Conservation (phyloP, 148 eudicot genomes). For the Silene latifolia region DNA sequence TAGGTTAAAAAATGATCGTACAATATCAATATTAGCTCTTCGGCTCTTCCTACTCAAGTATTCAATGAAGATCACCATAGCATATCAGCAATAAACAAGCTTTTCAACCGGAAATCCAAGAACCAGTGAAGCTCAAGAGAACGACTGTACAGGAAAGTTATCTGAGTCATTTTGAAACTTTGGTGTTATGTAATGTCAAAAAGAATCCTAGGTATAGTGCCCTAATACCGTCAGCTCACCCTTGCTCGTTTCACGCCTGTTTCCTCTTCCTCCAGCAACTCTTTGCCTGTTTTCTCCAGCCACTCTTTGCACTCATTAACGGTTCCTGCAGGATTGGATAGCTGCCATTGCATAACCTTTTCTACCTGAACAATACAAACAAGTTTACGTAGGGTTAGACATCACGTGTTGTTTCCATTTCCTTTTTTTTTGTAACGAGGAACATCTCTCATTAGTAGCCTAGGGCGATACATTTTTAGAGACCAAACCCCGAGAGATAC, state of each 20-base stretch:
- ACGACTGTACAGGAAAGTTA: too few relatives aligned
- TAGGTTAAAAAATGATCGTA: not conserved
- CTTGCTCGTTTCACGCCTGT: conserved; percentile 61
- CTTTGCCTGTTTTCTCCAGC: conserved; percentile 41
- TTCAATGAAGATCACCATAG: too few relatives aligned
- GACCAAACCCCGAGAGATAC: too few relatives aligned
- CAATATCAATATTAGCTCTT: not conserved
- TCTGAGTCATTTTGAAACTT: not conserved
- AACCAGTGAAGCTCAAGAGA: too few relatives aligned
- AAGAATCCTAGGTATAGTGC: not conserved
- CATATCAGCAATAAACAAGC: too few relatives aligned
- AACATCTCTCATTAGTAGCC: too few relatives aligned
- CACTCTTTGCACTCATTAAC: conserved; percentile 77
- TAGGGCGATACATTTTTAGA: too few relatives aligned
- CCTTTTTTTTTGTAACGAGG: too few relatives aligned
- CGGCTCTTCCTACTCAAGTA: too few relatives aligned
- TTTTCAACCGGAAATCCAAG: too few relatives aligned
- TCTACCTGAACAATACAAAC: conserved; percentile 46
- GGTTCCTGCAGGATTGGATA: conserved; percentile 62
- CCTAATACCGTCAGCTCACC: conserved; percentile 13
- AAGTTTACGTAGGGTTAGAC: not conserved
- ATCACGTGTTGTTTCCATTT: not conserved
- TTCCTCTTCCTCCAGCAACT: conserved; percentile 66
- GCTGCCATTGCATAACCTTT: conserved; percentile 86
- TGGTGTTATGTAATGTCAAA: not conserved